These are phyloP conservation scores for Lactuca sativa DNA, from an alignment of 129 eudicot genomes.

Conservation along the genomic window DNA sequence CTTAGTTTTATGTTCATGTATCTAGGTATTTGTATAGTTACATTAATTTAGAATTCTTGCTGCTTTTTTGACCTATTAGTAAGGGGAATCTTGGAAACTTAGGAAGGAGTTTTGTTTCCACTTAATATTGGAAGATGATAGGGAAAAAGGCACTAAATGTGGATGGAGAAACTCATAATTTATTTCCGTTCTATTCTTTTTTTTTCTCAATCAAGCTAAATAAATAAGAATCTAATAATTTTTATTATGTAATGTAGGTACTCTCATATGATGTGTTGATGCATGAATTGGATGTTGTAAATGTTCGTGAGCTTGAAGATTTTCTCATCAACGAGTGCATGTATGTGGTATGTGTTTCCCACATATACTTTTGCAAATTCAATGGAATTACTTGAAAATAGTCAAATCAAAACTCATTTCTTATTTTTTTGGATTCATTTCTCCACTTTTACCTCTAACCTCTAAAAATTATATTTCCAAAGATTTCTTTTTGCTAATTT, in stretches of 20 bases:
- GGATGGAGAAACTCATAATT: not conserved
- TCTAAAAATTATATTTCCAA: not conserved
- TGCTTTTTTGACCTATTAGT: not conserved
- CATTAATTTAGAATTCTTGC: not conserved
- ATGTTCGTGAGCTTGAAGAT: slow-evolving; percentile 95
- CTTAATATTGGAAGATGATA: not conserved
- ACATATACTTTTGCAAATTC: not conserved
- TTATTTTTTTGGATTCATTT: not conserved
- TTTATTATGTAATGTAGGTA: slow-evolving; percentile 37
- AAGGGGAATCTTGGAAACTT: not conserved
- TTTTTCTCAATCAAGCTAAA: not conserved
- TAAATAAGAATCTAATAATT: slow-evolving; percentile 5
- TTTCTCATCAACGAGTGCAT: slow-evolving; percentile 96
- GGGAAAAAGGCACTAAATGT: not conserved
- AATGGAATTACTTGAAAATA: slow-evolving; percentile 6
- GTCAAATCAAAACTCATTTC: not conserved
- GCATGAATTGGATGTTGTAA: slow-evolving; percentile 82
- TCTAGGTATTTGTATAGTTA: not conserved
- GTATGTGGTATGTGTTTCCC: slow-evolving; percentile 81
- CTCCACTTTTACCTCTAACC: not conserved
- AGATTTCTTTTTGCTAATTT: not conserved
- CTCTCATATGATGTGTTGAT: slow-evolving; percentile 81
- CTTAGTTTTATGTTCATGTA: not conserved
- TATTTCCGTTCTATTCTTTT: not conserved
- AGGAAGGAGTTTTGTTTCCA: not conserved